Evolutionary conservation across 345 rosid genomes (phyloP).

Genomic region (Carallia pectinifolia): DNA sequence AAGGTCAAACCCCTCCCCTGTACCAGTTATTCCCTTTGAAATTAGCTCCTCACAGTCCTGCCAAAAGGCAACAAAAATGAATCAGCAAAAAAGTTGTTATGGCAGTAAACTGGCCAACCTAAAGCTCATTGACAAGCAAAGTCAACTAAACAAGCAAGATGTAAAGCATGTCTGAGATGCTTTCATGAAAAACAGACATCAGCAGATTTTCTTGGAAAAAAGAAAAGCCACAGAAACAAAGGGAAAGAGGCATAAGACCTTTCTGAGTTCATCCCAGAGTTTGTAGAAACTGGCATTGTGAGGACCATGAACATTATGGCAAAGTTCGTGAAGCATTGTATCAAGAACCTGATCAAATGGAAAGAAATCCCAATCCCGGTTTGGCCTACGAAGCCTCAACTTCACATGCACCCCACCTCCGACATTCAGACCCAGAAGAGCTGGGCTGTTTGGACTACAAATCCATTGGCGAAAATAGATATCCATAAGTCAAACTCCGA

Average conservation of each 20-base stretch:
- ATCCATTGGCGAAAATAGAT: background rate
- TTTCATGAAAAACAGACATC: background rate
- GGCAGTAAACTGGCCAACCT: background rate
- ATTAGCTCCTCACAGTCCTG: conserved; percentile 92
- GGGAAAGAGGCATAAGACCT: conserved; percentile 32
- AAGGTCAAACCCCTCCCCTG: conserved; percentile 72
- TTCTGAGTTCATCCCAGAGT: conserved; percentile 92
- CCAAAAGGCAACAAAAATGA: conserved; percentile 6
- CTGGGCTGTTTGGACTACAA: conserved; percentile 63
- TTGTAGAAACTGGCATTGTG: conserved; percentile 82
- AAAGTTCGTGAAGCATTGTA: conserved; percentile 96
- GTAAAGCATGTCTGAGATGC: background rate
- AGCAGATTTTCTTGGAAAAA: background rate
- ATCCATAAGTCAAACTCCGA: background rate
- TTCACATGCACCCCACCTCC: conserved; percentile 67
- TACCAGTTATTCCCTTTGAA: conserved; percentile 64
- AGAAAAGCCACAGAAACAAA: background rate
- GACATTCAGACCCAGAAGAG: conserved; percentile 77
- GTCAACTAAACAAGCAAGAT: background rate
- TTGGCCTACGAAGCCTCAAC: conserved; percentile 72
- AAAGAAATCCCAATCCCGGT: conserved; percentile 58
- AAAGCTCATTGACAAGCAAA: conserved; percentile 1
- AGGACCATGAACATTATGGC: conserved; percentile 83
- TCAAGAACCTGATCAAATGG: conserved; percentile 73
- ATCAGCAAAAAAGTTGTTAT: background rate